Percentiles rank a stretch among this genome's conserved stretches.
These are phyloP conservation scores for Hortiboletus flavorubellus DNA, from an alignment of 768 basidiomycete genomes.

Conservation along the genomic window DNA sequence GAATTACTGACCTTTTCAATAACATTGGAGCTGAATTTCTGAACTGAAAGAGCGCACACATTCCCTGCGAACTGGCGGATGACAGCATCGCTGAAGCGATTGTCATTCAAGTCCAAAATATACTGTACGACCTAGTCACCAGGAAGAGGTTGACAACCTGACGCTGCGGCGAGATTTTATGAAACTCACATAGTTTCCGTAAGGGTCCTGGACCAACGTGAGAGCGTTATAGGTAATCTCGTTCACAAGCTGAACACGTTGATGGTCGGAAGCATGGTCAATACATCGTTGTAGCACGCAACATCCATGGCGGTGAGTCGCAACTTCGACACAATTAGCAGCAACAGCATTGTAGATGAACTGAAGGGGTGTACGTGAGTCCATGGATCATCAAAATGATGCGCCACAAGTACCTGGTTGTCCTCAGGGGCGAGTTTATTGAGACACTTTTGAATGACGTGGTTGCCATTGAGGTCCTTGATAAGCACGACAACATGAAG, in stretches of 20 bases:
- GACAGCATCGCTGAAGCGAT: slow-evolving; percentile 95
- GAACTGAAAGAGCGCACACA: slow-evolving; percentile 94
- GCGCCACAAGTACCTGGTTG: slow-evolving; percentile 68
- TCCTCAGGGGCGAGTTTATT: slow-evolving; percentile 98
- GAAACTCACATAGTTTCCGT: slow-evolving; percentile 78
- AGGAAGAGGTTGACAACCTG: neutral
- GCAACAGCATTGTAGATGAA: slow-evolving; percentile 99
- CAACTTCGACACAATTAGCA: slow-evolving; percentile 98
- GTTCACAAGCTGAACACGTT: slow-evolving; percentile 93
- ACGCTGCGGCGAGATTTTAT: neutral
- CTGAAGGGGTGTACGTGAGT: slow-evolving; percentile 34
- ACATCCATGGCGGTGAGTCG: slow-evolving; percentile 96
- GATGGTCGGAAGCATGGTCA: slow-evolving; percentile 95
- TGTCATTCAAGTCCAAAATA: slow-evolving; percentile 97
- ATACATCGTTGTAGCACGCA: slow-evolving; percentile 98
- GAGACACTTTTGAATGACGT: slow-evolving; percentile 98
- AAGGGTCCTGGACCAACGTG: slow-evolving; percentile 96
- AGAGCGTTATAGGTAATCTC: slow-evolving; percentile 99
- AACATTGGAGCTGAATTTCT: slow-evolving; percentile 99
- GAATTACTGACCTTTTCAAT: slow-evolving; percentile 77
- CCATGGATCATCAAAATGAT: neutral
- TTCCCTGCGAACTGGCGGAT: slow-evolving; percentile 98
- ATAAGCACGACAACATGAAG: slow-evolving; percentile 98
- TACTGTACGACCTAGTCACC: slow-evolving; percentile 87
- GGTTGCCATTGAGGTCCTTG: slow-evolving; percentile 97